Evolutionary conservation across 2,329 filamentous ascomycete species (phyloP), one percentile per base, ranked within the genome.

Genomic region (Phialophora macrospora): DNA sequence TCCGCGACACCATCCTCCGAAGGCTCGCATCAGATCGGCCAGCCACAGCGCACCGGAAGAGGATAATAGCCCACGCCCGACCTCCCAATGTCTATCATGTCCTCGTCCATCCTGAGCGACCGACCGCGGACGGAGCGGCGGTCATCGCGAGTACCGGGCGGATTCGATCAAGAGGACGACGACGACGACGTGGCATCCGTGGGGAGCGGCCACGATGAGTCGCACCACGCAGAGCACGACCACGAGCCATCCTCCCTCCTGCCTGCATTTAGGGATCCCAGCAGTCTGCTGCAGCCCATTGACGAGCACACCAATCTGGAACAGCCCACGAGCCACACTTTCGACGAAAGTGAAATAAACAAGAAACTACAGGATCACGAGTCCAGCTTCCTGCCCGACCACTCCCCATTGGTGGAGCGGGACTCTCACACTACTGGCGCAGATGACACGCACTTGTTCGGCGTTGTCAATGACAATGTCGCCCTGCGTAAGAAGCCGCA

Each of bases 331-430:
- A 77, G 66, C 73, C 76, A 78, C 0, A 72, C 79, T 30, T 72
- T 87, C 41, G 81, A 86, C 70, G 85, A 88, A 74, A 78, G 78
- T 60, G 85, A 87, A 71, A 87, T 88, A 83, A 82, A 82, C 69
- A 80, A 82, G 64, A 84, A 84, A 68, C 74, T 88, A 68, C 82
- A 85, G 80, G 86, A 88, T 70, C 81, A 88, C 62, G 86, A 88
- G 73, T 88, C 86, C 3, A 88, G 85, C 72, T 88, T 88, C 70
- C 67, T 88, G 52, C 86, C 85, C 0, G 85, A 87, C 54, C 78
- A 80, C 1, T 83, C 83, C 2, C 77, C 78, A 1, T 75, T 82
- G 24, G 77, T 77, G 20, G 55, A 30, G 26, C 62, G 56, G 48
- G 49, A 62, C 41, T 59, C 75, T 20, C 68, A 70, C 12, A 70